Evolutionary conservation across 208 protist genomes (phyloP).

Genomic region (Novymonas esmeraldas): DNA sequence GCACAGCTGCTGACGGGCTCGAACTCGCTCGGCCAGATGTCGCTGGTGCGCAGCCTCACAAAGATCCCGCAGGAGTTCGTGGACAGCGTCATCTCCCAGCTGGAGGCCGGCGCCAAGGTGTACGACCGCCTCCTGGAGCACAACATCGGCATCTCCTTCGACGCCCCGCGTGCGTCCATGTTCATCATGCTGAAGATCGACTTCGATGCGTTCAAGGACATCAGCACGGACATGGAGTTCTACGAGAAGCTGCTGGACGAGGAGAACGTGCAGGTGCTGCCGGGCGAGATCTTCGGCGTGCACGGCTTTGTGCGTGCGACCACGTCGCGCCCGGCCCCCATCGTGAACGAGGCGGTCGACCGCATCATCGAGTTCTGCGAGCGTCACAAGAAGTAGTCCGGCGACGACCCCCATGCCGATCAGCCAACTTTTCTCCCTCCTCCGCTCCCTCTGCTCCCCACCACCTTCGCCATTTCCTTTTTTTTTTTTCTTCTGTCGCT

Average conservation of each 20-base stretch:
- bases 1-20: conserved; percentile 80
- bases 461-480: neutral
- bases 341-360: conserved; percentile 78
- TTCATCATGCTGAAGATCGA: conserved; percentile 92
- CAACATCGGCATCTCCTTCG: conserved; percentile 54
- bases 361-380: conserved; percentile 82
- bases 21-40: conserved; percentile 88
- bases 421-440: too few species aligned
- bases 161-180: conserved; percentile 83
- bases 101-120: conserved; percentile 43
- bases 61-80: conserved; percentile 59
- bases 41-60: conserved; percentile 77
- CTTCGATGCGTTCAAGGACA: conserved; percentile 66
- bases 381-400: conserved; percentile 41
- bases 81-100: conserved; percentile 47
- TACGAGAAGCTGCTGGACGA: conserved; percentile 79
- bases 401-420: too few species aligned
- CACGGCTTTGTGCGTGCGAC: conserved; percentile 80
- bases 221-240: conserved; percentile 82
- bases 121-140: conserved; percentile 46
- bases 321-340: conserved; percentile 61
- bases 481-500: neutral
- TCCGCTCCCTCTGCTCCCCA: too few species aligned
- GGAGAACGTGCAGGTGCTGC: conserved; percentile 90
- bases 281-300: conserved; percentile 86